These are phyloP conservation scores for Cucurbita pepo DNA, from an alignment of 306 rosid genomes.

Conservation along the genomic window DNA sequence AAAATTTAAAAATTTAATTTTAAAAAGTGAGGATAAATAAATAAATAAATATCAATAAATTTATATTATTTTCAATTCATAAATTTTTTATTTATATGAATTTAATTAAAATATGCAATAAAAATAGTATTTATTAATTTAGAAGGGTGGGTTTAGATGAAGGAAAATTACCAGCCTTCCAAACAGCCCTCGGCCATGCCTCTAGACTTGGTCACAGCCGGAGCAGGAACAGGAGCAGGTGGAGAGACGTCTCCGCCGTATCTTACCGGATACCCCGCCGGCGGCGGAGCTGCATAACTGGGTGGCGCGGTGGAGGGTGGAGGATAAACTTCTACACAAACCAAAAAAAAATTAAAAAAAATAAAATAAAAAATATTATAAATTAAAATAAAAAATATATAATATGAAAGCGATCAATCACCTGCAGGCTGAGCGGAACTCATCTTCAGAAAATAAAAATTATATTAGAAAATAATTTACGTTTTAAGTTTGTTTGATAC, in stretches of 20 bases:
- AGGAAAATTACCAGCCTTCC: constrained; percentile 58
- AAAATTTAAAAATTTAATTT: too few species aligned
- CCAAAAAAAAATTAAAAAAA: too few species aligned
- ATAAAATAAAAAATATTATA: not conserved
- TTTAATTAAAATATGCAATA: too few species aligned
- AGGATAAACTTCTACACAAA: constrained; percentile 13
- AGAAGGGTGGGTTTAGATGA: too few species aligned
- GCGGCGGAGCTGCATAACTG: constrained; percentile 32
- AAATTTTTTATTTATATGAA: too few species aligned
- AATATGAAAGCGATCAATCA: not conserved
- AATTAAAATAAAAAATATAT: too few species aligned
- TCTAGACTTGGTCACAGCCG: constrained; percentile 35
- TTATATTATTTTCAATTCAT: too few species aligned
- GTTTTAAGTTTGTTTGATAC: not conserved
- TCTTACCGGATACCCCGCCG: constrained; percentile 55
- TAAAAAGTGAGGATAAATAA: too few species aligned
- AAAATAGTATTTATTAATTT: too few species aligned
- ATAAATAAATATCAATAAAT: too few species aligned
- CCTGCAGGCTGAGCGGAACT: not conserved
- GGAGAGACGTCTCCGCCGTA: constrained; percentile 14
- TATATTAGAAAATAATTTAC: not conserved
- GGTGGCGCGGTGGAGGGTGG: constrained; percentile 19
- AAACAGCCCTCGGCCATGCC: constrained; percentile 53
- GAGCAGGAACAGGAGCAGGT: not conserved
- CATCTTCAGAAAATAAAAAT: not conserved